Evolutionary conservation across 805 yeast species (phyloP).

Genomic region (Cyberlindnera saturnus): DNA sequence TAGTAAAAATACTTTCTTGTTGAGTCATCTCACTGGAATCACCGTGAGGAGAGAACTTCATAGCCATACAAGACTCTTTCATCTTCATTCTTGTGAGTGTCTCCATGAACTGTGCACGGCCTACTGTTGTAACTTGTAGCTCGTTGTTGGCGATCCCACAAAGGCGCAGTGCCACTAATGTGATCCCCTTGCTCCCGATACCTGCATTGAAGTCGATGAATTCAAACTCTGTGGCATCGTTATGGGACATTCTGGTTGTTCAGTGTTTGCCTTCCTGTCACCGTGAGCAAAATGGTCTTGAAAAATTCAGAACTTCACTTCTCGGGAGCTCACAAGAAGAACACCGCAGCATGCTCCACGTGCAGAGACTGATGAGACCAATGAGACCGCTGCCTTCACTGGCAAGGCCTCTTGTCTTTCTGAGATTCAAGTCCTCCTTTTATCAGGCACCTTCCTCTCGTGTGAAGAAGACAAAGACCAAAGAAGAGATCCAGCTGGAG

Average conservation of each 20-base stretch:
- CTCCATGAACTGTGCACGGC: conserved; percentile 2
- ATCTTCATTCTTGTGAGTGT: not conserved
- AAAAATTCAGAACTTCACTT: too few relatives aligned
- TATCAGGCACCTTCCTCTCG: conserved; percentile 17
- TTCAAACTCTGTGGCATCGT: not conserved
- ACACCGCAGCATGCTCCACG: too few relatives aligned
- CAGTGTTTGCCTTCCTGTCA: not conserved
- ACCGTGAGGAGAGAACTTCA: too few relatives aligned
- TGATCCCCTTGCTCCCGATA: conserved; percentile 3
- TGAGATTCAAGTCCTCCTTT: conserved; percentile 13
- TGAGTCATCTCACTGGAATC: too few relatives aligned
- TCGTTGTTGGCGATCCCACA: conserved; percentile 6
- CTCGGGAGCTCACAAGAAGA: too few relatives aligned
- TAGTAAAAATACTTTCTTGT: not conserved
- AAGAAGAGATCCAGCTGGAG: conserved; percentile 27
- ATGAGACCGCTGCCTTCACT: too few relatives aligned
- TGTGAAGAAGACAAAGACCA: conserved; percentile 22
- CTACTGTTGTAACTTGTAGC: conserved; percentile 2
- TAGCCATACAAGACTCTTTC: too few relatives aligned
- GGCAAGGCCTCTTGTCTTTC: not conserved
- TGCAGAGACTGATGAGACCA: too few relatives aligned
- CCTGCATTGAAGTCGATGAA: conserved; percentile 8
- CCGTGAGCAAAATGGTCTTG: too few relatives aligned
- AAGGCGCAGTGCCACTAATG: not conserved
- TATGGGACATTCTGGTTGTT: not conserved